Base-by-base conservation (phyloP, 495 filamentous ascomycete genomes). In the Antarctomyces pellizariae region DNA sequence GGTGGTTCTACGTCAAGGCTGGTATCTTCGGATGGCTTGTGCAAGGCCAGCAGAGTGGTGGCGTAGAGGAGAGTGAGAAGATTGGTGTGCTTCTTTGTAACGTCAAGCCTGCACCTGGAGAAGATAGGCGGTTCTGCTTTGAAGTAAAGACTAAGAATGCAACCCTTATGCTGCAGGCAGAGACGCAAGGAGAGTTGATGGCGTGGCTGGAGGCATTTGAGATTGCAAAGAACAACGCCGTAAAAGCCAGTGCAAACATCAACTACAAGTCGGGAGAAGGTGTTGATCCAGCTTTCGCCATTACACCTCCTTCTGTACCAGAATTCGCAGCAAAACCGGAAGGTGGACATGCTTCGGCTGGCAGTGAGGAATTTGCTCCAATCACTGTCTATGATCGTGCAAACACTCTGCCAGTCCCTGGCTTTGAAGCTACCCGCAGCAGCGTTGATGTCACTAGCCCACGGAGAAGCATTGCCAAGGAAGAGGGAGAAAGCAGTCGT, bases 141-240 rank as follows among this genome's bases (percentile, higher is more conserved):
- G 89, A 95, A 49, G 80, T 97, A 37, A 97, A 93, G 57, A 97
- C 86, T 8, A 97, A 93, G 45, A 89, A 84, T 39, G 75, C 71
- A 38, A 82, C 67, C 25, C 69, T 92, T 22, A 50, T 92, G 30
- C 54, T 97, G 15, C 86, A 97, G 49, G 78, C 86, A 3, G 89
- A 95, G 43, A 90, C 79, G 0, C 86, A 93, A 40, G 52, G 59
- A 25, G 77, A 93, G 39, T 55, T 97, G 13, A 75, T 73, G 33
- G 78, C 84, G 32, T 97, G 86, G 86, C 67, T 97, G 23, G 64
- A 71, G 30, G 67, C 78, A 5, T 93, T 97, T 39, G 86, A 95
- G 33, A 61, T 77, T 14, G 82, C 86, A 15, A 97, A 97, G 50
- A 72, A 77, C 31, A 78, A 76, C 38, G 84, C 84, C 1, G 57